These are phyloP conservation scores for Medicago truncatula DNA, from an alignment of 306 rosid genomes.

Conservation along the genomic window MtrunA17r5.0-ANR NC_053045.1:62797001-62797500, in stretches of 20 bases:
- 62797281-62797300: constrained; percentile 85
- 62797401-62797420: constrained; percentile 84
- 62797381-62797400: constrained; percentile 81
- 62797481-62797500: constrained; percentile 7
- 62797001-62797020: constrained; percentile 95
- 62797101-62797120: constrained; percentile 97
- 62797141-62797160: constrained; percentile 42
- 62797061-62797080: constrained; percentile 93
- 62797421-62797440: constrained; percentile 92
- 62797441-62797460: constrained; percentile 23
- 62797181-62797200: not conserved
- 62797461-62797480: not conserved
- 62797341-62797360: constrained; percentile 96
- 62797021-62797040: constrained; percentile 99
- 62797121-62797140: constrained; percentile 97
- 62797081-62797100: constrained; percentile 92
- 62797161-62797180: constrained; percentile 30
- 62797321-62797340: constrained; percentile 99
- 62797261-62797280: constrained; percentile 30
- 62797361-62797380: constrained; percentile 79
- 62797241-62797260: not conserved
- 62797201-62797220: constrained; percentile 9
- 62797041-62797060: constrained; percentile 90
- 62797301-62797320: constrained; percentile 96
- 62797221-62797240: constrained; percentile 2